Evolutionary conservation across 2,329 filamentous ascomycete species (phyloP), one percentile per base, ranked within the genome.

Genomic region (Xylariaceae sp.): DNA sequence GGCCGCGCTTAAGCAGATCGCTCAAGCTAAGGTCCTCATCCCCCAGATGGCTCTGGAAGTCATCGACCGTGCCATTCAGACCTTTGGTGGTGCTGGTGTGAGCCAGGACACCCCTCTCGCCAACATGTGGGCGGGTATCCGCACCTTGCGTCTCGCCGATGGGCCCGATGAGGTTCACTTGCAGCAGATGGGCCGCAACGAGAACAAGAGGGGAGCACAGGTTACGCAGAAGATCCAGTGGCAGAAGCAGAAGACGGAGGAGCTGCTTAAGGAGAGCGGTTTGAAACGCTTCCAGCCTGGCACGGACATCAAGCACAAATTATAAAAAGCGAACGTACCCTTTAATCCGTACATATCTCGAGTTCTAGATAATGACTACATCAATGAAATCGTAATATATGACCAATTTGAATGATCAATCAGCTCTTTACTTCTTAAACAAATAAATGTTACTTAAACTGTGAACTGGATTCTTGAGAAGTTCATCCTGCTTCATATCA

Each of bases 161-260:
- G 94, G 94, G 0, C 94, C 94, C 0, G 94, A 99, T 76, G 94
- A 99, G 84, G 94, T 97, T 61, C 94, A 95, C 74, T 76, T 92
- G 65, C 80, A 90, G 73, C 90, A 94, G 77, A 79, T 94, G 78
- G 90, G 89, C 13, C 80, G 82, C 67, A 91, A 91, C 67, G 90
- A 94, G 81, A 92, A 91, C 73, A 88, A 82, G 74, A 82, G 84
- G 65, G 87, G 85, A 58, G 72, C 76, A 64, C 83, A 81, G 66
- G 81, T 86, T 51, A 78, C 86, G 49, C 77, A 80, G 61, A 82
- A 82, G 71, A 85, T 92, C 59, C 75, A 80, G 66, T 78, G 76
- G 71, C 89, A 93, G 78, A 81, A 79, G 72, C 75, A 79, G 69
- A 86, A 82, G 78, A 82, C 87, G 13, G 82, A 83, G 68, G 78